Conservation (phyloP, 345 rosid genomes). For the Xanthoceras sorbifolium region DNA sequence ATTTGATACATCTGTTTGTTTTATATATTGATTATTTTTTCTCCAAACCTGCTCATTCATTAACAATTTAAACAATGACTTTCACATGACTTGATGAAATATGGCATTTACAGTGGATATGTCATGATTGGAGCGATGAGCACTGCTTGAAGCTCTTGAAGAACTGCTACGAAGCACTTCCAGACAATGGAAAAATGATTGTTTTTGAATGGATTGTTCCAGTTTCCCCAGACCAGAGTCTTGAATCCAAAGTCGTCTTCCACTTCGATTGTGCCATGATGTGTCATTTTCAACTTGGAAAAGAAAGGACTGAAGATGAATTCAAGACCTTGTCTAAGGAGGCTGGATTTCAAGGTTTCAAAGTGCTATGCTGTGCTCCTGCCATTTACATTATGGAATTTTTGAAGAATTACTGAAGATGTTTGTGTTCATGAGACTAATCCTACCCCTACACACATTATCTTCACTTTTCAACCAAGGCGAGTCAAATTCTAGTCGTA, state of each 20-base stretch:
- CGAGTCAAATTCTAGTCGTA: too few species aligned
- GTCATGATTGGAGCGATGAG: conserved; percentile 87
- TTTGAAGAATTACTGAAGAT: too few species aligned
- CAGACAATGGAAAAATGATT: conserved; percentile 73
- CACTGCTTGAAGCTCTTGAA: conserved; percentile 66
- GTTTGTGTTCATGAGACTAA: too few species aligned
- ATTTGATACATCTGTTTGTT: too few species aligned
- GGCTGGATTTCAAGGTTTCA: conserved; percentile 74
- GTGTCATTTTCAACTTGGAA: conserved; percentile 88
- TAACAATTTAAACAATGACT: background rate
- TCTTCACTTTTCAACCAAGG: too few species aligned
- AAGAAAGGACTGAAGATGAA: too few species aligned
- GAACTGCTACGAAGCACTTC: conserved; percentile 76
- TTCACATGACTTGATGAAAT: too few species aligned
- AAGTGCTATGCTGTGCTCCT: conserved; percentile 56
- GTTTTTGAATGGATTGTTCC: conserved; percentile 78
- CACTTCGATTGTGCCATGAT: conserved; percentile 80
- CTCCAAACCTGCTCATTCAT: background rate
- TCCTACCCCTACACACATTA: too few species aligned
- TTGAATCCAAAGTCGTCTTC: conserved; percentile 57
- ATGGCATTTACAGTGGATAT: conserved; percentile 74
- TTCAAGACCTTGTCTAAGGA: conserved; percentile 70
- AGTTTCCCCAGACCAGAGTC: conserved; percentile 67
- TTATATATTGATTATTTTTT: too few species aligned
- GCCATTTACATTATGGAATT: conserved; percentile 70